A percentile compares a stretch with the other conserved stretches of the same genome.
phyloP scores from a whole-genome alignment of 768 basidiomycete genomes.

The Nevesoporus exiguus region DNA sequence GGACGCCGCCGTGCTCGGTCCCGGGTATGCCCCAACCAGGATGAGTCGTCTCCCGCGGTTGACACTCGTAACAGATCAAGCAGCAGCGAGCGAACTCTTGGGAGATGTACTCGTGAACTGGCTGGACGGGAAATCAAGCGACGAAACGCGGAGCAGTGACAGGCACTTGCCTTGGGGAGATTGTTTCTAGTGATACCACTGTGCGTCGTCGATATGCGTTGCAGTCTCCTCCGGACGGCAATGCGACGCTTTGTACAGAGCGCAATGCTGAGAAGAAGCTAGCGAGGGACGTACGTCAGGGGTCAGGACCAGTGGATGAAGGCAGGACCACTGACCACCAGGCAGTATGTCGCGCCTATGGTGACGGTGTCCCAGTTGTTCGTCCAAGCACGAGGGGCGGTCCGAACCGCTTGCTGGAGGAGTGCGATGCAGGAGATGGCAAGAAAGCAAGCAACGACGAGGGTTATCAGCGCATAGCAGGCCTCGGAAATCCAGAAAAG shows the following conservation, averaged over 20 bases:
- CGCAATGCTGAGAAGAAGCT: slow-evolving; percentile 57
- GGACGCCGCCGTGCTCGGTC: slow-evolving; percentile 54
- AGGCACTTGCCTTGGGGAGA: slow-evolving; percentile 51
- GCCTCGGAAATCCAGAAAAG: slow-evolving; percentile 50
- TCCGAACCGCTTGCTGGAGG: slow-evolving; percentile 70
- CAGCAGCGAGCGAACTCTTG: slow-evolving; percentile 77
- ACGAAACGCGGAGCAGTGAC: background rate
- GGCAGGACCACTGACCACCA: slow-evolving; percentile 52
- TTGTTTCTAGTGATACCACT: slow-evolving; percentile 50
- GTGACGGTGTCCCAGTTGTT: slow-evolving; percentile 66
- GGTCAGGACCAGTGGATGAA: background rate
- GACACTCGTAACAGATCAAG: slow-evolving; percentile 65
- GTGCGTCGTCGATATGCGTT: slow-evolving; percentile 63
- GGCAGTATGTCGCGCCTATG: slow-evolving; percentile 66
- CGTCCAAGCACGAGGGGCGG: slow-evolving; percentile 52
- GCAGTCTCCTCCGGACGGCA: slow-evolving; percentile 59
- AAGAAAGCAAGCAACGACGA: slow-evolving; percentile 49
- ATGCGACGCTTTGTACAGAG: slow-evolving; percentile 69
- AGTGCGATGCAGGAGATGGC: slow-evolving; percentile 63
- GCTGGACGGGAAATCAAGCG: slow-evolving; percentile 34
- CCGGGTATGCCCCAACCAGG: slow-evolving; percentile 77
- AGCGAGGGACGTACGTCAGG: slow-evolving; percentile 3
- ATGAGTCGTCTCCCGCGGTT: slow-evolving; percentile 62
- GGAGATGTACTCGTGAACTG: slow-evolving; percentile 62
- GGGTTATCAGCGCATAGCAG: slow-evolving; percentile 50